Percentiles rank a stretch among this genome's conserved stretches.
phyloP scores from a whole-genome alignment of 257 asterid species.

The Echites panduratus region DNA sequence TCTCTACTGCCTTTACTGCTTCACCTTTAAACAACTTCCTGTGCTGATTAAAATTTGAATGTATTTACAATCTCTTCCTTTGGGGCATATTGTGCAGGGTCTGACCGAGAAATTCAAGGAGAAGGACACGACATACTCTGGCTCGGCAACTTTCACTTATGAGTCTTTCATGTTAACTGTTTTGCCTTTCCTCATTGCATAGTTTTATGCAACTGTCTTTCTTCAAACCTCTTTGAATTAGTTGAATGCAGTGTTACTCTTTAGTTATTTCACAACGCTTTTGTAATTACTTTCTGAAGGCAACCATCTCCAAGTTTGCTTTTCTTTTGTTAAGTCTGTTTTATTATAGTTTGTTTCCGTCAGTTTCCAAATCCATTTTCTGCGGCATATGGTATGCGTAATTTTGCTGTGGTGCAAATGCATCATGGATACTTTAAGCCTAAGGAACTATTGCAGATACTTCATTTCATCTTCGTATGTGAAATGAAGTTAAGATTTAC shows the following conservation, averaged over 20 bases:
- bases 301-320: neutral
- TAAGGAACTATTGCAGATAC: no score
- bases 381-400: neutral
- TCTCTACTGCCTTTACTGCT: neutral
- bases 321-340: neutral
- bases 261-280: neutral
- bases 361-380: neutral
- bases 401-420: neutral
- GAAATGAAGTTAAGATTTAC: no score
- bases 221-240: neutral
- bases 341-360: neutral
- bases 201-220: slow-evolving; percentile 11
- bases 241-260: slow-evolving; percentile 4
- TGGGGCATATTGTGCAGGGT: slow-evolving; percentile 48
- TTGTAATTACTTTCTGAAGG: neutral
- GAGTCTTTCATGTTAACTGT: slow-evolving; percentile 87
- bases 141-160: slow-evolving; percentile 73
- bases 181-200: slow-evolving; percentile 79
- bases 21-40: neutral
- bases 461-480: neutral
- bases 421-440: no score
- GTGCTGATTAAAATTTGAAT: neutral
- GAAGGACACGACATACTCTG: slow-evolving; percentile 66
- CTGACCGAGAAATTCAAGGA: slow-evolving; percentile 95
- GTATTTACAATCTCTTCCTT: neutral